phyloP scores from a whole-genome alignment of 2,329 filamentous ascomycete genomes.

The Coniella lustricola region DNA sequence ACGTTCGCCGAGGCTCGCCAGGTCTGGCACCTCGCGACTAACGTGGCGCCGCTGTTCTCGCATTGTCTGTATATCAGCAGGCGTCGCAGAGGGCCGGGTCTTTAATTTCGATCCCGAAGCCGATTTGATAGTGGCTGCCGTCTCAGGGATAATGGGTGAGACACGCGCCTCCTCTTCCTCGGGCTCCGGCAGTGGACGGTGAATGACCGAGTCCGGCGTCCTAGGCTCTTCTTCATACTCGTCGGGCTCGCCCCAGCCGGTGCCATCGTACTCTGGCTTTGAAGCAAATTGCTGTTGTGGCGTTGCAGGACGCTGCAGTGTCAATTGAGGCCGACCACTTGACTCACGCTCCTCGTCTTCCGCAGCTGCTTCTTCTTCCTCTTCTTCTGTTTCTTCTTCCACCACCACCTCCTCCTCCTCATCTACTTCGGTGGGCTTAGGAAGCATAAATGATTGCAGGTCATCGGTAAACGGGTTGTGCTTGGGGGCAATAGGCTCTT shows the following conservation, averaged over 20 bases:
- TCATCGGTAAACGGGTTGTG: constrained; percentile 33
- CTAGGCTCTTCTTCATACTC: constrained; percentile 55
- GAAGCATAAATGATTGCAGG: constrained; percentile 40
- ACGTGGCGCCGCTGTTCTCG: constrained; percentile 78
- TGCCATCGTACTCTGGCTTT: constrained; percentile 58
- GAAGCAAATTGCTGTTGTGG: constrained; percentile 40
- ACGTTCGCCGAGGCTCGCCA: constrained; percentile 55
- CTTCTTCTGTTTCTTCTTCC: no score
- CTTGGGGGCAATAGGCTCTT: constrained; percentile 22
- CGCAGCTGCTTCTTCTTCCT: no score
- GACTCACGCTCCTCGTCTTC: constrained; percentile 30
- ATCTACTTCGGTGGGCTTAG: constrained; percentile 32
- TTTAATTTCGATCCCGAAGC: constrained; percentile 81
- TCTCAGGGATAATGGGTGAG: constrained; percentile 67
- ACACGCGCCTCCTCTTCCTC: constrained; percentile 40
- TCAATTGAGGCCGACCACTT: constrained; percentile 29
- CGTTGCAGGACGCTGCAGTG: constrained; percentile 37
- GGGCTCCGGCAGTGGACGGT: constrained; percentile 53
- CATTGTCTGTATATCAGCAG: constrained; percentile 77
- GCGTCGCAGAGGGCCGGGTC: constrained; percentile 80
- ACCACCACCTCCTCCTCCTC: no score
- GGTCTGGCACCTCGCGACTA: constrained; percentile 60
- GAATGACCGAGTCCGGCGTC: constrained; percentile 86
- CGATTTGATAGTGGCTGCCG: constrained; percentile 75
- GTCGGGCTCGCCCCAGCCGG: constrained; percentile 52